Evolutionary conservation across 2,329 filamentous ascomycete genomes (phyloP), one percentile per base, ranked within the genome.

Genomic region (Xylariaceae sp.): DNA sequence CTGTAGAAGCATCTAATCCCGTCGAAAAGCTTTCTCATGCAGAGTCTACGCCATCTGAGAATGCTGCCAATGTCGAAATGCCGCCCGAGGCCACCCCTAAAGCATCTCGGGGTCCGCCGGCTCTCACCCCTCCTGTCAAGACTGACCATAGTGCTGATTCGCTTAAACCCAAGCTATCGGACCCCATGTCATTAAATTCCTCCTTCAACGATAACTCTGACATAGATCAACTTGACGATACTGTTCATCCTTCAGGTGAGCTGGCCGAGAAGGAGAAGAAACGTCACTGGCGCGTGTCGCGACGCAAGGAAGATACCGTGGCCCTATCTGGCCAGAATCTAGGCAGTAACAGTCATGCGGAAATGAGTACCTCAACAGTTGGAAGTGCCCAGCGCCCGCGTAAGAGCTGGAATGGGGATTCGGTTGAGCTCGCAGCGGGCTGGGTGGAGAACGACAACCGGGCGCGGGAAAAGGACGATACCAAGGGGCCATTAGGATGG

Each of bases 171-270:
- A 83, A 84, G 58, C 79, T 80, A 55, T 95, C 90, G 0, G 89
- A 89, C 0, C 83, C 88, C 0, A 83, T 85, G 2, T 95, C 91
- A 0, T 77, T 91, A 54, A 84, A 88, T 61, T 92, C 89, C 26
- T 84, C 80, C 0, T 83, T 84, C 59, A 94, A 92, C 21, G 91
- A 95, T 61, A 83, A 86, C 19, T 95, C 90, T 0, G 91, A 96
- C 66, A 68, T 85, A 29, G 91, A 95, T 58, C 84, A 87, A 56
- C 70, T 79, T 9, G 88, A 91, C 26, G 87, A 90, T 30, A 42
- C 40, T 9, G 19, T 52, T 29, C 60, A 57, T 10, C 45, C 49
- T 12, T 56, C 61, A 21, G 32, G 55, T 5, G 77, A 78, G 3
- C 68, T 71, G 41, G 75, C 82, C 13, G 84, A 87, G 49, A 85